These are phyloP conservation scores for Xylariales sp. DNA, from an alignment of 2,329 filamentous ascomycete species.

Conservation along the genomic window DNA sequence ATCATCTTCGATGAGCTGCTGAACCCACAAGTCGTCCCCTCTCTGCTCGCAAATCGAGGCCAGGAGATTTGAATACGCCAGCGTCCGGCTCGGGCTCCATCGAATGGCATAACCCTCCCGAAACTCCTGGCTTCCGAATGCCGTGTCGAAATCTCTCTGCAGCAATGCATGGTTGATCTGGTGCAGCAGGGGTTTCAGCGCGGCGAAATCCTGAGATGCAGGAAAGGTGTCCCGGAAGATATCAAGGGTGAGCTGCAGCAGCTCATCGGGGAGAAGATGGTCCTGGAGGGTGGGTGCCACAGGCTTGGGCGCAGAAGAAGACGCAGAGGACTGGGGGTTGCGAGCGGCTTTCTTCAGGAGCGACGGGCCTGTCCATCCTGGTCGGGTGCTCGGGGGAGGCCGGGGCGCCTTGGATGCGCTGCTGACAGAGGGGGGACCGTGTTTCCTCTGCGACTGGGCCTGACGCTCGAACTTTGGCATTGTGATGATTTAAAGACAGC, in stretches of 20 bases:
- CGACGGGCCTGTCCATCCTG: constrained; percentile 12
- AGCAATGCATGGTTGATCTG: constrained; percentile 12
- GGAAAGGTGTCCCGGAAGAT: constrained; percentile 12
- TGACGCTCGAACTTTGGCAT: constrained; percentile 13
- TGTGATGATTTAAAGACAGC: constrained; percentile 1
- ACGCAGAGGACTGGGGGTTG: not conserved
- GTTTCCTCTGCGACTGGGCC: constrained; percentile 13
- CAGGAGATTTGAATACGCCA: constrained; percentile 11
- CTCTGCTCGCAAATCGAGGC: constrained; percentile 12
- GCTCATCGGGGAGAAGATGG: constrained; percentile 9
- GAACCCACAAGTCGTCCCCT: constrained; percentile 9
- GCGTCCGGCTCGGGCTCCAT: constrained; percentile 14
- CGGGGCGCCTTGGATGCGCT: constrained; percentile 12
- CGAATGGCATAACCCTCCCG: constrained; percentile 14
- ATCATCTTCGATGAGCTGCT: constrained; percentile 6
- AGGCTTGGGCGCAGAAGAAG: not conserved
- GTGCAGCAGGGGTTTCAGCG: constrained; percentile 10
- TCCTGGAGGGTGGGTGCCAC: constrained; percentile 8
- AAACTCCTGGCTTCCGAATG: constrained; percentile 12
- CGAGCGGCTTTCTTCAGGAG: constrained; percentile 6
- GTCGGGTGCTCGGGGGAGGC: constrained; percentile 7
- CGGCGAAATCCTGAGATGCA: constrained; percentile 11
- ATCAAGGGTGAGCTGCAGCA: constrained; percentile 13
- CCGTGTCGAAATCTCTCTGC: constrained; percentile 9
- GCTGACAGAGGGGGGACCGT: constrained; percentile 11